Conservation (phyloP, 257 asterid genomes). For the Plantago ovata region DNA sequence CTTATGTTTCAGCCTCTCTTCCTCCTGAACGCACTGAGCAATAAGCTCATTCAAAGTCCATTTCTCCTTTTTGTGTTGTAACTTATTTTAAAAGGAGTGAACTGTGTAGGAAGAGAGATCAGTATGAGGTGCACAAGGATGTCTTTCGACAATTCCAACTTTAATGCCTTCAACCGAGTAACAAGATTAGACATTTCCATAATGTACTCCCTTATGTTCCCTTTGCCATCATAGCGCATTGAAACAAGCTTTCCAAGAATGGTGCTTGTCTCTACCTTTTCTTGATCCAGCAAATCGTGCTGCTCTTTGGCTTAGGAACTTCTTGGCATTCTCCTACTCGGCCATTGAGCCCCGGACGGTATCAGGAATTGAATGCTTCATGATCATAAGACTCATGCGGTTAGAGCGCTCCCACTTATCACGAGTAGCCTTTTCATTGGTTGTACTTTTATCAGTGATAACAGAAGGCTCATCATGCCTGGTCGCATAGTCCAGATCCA, state of each 20-base stretch:
- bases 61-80: neutral
- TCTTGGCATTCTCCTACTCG: neutral
- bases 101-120: constrained; percentile 4
- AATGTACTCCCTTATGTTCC: neutral
- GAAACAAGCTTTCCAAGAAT: neutral
- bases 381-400: neutral
- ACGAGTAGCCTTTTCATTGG: neutral
- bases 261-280: neutral
- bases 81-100: neutral
- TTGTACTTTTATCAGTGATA: neutral
- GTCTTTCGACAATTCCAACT: neutral
- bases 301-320: neutral
- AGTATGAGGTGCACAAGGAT: neutral
- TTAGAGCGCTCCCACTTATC: neutral
- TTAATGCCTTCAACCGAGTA: neutral
- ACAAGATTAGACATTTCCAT: neutral
- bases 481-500: neutral
- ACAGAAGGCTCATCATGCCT: neutral
- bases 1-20: neutral
- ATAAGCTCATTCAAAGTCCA: neutral
- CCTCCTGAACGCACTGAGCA: neutral
- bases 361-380: neutral
- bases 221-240: neutral
- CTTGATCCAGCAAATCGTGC: neutral
- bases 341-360: neutral